phyloP scores from a whole-genome alignment of 2,329 filamentous ascomycete species.

The Taxawa tesnikishii region DNA sequence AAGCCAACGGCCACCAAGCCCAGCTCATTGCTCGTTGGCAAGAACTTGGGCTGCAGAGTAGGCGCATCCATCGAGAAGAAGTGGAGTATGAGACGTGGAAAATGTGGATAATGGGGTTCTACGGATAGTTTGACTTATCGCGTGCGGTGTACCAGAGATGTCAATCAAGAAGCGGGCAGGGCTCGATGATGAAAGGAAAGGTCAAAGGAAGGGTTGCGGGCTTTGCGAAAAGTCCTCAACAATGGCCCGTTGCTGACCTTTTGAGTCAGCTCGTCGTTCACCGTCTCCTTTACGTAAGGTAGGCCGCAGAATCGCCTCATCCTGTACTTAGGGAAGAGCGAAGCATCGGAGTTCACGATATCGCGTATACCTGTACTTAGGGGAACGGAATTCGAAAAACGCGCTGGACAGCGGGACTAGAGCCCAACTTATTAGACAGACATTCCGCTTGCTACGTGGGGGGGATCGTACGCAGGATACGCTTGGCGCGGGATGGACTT shows the following conservation, averaged over 20 bases:
- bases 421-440: too few relatives aligned
- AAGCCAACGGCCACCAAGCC: slow-evolving; percentile 93
- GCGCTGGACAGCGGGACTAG: too few relatives aligned
- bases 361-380: slow-evolving; percentile 8
- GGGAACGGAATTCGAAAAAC: slow-evolving; percentile 3
- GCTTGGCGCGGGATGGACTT: not conserved
- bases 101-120: not conserved
- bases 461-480: not conserved
- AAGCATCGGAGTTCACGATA: slow-evolving; percentile 1
- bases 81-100: not conserved
- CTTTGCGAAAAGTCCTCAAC: too few relatives aligned
- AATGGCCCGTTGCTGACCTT: too few relatives aligned
- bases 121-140: too few relatives aligned
- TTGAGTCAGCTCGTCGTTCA: too few relatives aligned
- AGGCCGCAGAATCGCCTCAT: not conserved
- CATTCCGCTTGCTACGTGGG: too few relatives aligned
- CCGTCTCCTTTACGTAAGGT: not conserved
- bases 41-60: slow-evolving; percentile 59
- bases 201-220: too few relatives aligned
- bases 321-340: slow-evolving; percentile 2
- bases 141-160: too few relatives aligned
- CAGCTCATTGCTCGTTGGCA: slow-evolving; percentile 65
- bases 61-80: slow-evolving; percentile 32
- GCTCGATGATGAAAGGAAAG: too few relatives aligned
- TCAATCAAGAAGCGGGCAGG: too few relatives aligned